These are phyloP conservation scores for Dipsacomyces acuminosporus DNA, from an alignment of 371 early-diverging fungal genomes.

Conservation along the genomic window DNA sequence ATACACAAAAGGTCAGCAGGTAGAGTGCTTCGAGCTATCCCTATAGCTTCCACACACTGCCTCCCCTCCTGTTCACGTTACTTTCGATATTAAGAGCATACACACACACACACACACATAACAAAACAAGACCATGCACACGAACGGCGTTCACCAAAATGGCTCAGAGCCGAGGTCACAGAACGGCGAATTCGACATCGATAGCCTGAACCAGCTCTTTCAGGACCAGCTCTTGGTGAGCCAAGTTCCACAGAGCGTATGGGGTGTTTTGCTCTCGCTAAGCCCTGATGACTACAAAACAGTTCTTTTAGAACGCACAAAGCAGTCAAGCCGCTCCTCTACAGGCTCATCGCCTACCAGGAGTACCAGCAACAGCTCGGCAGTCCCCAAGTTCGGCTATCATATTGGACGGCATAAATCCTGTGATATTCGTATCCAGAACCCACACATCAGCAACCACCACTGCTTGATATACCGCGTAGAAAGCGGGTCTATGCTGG, in stretches of 20 bases:
- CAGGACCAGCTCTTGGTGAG: slow-evolving; percentile 44
- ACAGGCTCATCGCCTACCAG: slow-evolving; percentile 38
- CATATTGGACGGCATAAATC: slow-evolving; percentile 58
- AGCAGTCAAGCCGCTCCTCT: slow-evolving; percentile 17
- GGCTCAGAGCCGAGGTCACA: not conserved
- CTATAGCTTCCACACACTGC: too few species aligned
- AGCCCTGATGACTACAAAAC: slow-evolving; percentile 46
- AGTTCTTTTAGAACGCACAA: slow-evolving; percentile 34
- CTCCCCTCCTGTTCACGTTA: too few species aligned
- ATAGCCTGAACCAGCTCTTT: slow-evolving; percentile 38
- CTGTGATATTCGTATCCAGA: slow-evolving; percentile 58
- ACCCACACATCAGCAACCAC: slow-evolving; percentile 58
- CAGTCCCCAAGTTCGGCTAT: slow-evolving; percentile 53
- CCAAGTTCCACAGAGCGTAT: slow-evolving; percentile 47
- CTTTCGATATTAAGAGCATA: too few species aligned
- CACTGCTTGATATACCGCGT: slow-evolving; percentile 69
- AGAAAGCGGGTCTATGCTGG: slow-evolving; percentile 7
- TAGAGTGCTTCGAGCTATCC: too few species aligned
- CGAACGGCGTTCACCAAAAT: too few species aligned
- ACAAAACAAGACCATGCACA: too few species aligned
- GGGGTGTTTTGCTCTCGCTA: slow-evolving; percentile 55
- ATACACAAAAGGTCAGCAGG: too few species aligned
- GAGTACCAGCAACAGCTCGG: not conserved
- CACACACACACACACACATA: too few species aligned
- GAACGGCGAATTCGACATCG: slow-evolving; percentile 16